These are phyloP conservation scores for Xylariomycetidae sp. DNA, from an alignment of 2,329 filamentous ascomycete species.

Conservation along the genomic window DNA sequence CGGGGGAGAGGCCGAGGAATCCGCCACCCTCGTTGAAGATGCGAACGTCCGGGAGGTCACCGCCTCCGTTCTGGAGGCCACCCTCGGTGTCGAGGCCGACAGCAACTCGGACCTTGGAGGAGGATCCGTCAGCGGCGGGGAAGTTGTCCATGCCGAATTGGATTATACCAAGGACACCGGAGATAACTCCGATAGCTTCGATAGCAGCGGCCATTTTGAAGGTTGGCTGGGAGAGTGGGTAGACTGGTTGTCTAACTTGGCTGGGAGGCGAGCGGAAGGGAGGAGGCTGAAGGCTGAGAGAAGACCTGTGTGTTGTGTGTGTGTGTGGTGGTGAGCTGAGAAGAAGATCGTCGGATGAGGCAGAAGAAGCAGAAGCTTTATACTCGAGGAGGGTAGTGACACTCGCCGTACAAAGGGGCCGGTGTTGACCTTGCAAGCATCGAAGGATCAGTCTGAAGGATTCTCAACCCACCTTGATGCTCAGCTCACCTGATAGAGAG, in stretches of 20 bases:
- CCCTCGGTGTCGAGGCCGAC: conserved; percentile 15
- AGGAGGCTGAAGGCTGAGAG: too few relatives aligned
- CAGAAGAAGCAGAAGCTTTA: too few relatives aligned
- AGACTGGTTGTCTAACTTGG: too few relatives aligned
- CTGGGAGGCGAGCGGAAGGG: too few relatives aligned
- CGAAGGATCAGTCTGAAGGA: too few relatives aligned
- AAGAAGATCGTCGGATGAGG: neutral
- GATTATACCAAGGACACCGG: conserved; percentile 15
- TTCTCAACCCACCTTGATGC: too few relatives aligned
- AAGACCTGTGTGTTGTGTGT: too few relatives aligned
- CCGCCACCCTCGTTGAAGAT: conserved; percentile 20
- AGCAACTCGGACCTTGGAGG: conserved; percentile 13
- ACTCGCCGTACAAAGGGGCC: too few relatives aligned
- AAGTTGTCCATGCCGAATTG: conserved; percentile 16
- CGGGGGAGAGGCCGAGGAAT: conserved; percentile 15
- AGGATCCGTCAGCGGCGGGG: conserved; percentile 6
- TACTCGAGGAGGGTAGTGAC: too few relatives aligned
- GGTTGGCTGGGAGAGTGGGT: too few relatives aligned
- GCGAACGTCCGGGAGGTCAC: conserved; percentile 21
- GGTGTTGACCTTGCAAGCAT: too few relatives aligned
- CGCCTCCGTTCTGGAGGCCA: conserved; percentile 17
- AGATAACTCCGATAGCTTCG: conserved; percentile 16
- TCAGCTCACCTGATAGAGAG: too few relatives aligned
- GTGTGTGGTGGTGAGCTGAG: neutral
- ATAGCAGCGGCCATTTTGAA: conserved; percentile 13